Conservation (phyloP, 2,329 filamentous ascomycete genomes). For the Sporothrix euskadiensis region DNA sequence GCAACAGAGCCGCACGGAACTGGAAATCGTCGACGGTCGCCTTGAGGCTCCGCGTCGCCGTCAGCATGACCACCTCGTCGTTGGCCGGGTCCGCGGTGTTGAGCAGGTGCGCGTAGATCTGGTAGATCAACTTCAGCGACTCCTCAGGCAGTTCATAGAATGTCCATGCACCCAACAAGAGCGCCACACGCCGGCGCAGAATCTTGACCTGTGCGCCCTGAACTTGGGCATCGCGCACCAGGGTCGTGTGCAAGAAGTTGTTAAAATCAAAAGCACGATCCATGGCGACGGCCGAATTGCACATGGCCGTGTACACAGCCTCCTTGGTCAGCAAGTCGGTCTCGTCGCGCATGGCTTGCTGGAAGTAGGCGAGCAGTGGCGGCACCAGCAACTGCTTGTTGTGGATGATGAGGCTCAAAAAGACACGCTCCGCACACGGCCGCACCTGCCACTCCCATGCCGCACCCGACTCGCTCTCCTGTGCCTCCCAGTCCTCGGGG, state of each 20-base stretch:
- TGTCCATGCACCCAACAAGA: constrained; percentile 88
- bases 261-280: constrained; percentile 80
- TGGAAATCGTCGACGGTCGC: constrained; percentile 80
- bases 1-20: constrained; percentile 71
- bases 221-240: constrained; percentile 75
- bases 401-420: constrained; percentile 85
- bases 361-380: constrained; percentile 80
- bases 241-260: constrained; percentile 69
- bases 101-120: constrained; percentile 85
- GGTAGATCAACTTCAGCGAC: constrained; percentile 74
- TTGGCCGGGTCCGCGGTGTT: constrained; percentile 75
- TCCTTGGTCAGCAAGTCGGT: constrained; percentile 81
- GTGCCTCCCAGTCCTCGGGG: constrained; percentile 91
- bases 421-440: constrained; percentile 89
- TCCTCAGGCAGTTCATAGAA: constrained; percentile 70
- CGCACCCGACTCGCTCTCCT: constrained; percentile 79
- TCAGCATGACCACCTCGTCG: constrained; percentile 88
- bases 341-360: constrained; percentile 66
- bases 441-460: constrained; percentile 91
- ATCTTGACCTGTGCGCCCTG: constrained; percentile 68
- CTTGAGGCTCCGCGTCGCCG: constrained; percentile 81
- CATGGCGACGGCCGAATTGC: constrained; percentile 76
- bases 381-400: constrained; percentile 80
- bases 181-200: constrained; percentile 81
- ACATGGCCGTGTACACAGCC: constrained; percentile 90